Evolutionary conservation across 2,329 filamentous ascomycete genomes (phyloP), one percentile per base, ranked within the genome.

Genomic region (Helicocarpus griseus): DNA sequence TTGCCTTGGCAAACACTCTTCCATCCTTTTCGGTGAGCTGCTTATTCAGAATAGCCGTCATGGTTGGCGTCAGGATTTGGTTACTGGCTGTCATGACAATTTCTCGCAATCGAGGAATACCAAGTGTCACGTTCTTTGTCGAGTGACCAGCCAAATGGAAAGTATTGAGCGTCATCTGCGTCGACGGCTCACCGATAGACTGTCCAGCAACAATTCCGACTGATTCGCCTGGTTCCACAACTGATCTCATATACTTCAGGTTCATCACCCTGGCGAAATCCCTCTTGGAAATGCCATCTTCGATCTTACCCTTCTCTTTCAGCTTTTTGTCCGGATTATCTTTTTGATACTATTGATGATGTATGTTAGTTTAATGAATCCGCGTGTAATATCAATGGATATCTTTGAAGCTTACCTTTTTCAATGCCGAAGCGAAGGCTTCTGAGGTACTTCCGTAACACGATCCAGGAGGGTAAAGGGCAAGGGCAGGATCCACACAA

Each of bases 101-200:
- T 78, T 98, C 93, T 73, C 93, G 81, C 19, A 98, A 79, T 72
- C 93, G 89, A 53, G 93, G 93, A 65, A 98, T 97, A 87, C 93
- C 93, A 19, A 96, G 80, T 0, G 93, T 98, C 65, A 98, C 94
- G 79, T 98, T 98, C 77, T 96, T 97, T 28, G 93, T 86, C 19
- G 93, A 90, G 76, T 97, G 91, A 64, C 93, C 93, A 69, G 93
- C 93, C 80, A 98, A 87, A 79, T 98, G 93, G 81, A 98, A 98
- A 26, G 94, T 98, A 73, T 98, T 98, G 51, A 98, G 75, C 6
- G 94, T 98, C 94, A 98, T 98, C 69, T 98, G 93, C 9, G 93
- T 98, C 2, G 90, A 96, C 7, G 94, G 93, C 66, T 98, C 94
- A 65, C 93, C 93, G 39, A 98, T 84, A 29, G 91, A 97, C 70